Percentiles rank a stretch among this genome's conserved stretches.
Conservation (phyloP, 306 rosid species). For the Neltuma alba region DNA sequence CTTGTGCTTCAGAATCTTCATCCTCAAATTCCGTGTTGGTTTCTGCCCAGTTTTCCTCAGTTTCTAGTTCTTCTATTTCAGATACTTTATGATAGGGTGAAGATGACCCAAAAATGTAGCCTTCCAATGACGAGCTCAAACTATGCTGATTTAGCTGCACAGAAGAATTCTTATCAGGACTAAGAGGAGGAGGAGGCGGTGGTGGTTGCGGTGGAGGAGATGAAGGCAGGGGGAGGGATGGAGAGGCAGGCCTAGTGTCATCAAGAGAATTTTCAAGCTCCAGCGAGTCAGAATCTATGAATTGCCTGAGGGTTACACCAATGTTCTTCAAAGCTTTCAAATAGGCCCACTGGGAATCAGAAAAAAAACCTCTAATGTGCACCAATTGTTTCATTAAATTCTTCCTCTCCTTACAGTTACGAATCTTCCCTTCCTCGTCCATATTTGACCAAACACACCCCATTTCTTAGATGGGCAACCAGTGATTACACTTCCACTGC, state of each 20-base stretch:
- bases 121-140: constrained; percentile 37
- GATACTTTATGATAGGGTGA: constrained; percentile 23
- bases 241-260: constrained; percentile 60
- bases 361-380: constrained; percentile 68
- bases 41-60: constrained; percentile 77
- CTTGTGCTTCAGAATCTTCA: constrained; percentile 66
- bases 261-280: constrained; percentile 61
- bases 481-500: constrained; percentile 24
- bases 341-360: constrained; percentile 73
- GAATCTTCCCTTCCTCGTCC: constrained; percentile 70
- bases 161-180: constrained; percentile 49
- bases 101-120: constrained; percentile 26
- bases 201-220: constrained; percentile 75
- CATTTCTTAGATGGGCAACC: constrained; percentile 49
- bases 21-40: constrained; percentile 72
- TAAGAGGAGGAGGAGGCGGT: constrained; percentile 67
- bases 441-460: constrained; percentile 80
- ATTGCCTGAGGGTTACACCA: constrained; percentile 84
- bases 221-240: constrained; percentile 54
- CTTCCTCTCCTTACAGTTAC: constrained; percentile 78
- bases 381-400: constrained; percentile 73
- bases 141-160: constrained; percentile 24
- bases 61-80: constrained; percentile 46
- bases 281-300: constrained; percentile 77
- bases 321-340: constrained; percentile 74